Base-by-base conservation (phyloP, 129 eudicot genomes). In the Tagetes patula region DNA sequence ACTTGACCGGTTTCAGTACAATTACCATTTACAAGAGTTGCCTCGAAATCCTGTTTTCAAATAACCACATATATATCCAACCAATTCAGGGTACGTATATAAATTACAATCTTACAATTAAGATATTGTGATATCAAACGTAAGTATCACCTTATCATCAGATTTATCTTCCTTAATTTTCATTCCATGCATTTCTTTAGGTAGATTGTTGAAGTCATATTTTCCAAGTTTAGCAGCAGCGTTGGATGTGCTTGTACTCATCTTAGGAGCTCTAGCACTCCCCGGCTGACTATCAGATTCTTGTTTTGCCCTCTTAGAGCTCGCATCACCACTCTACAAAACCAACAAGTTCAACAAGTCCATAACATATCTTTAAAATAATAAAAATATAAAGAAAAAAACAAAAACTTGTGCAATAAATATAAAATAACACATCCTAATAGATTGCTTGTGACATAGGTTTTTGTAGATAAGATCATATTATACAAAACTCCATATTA, bases 1-100 rank as follows among this genome's bases (percentile, higher is more conserved):
- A 87, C 82, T 82, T 94, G 93, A 56, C 99, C 96, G 1, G 94
- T 75, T 76, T 94, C 99, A n/a, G 99, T 90, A 65, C 94, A 89
- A 63, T 78, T 82, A 49, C 97, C 97, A 68, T 81, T 86, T 45
- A 94, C 89, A 75, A 90, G 88, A 66, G 88, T 76, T 14, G 97
- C 91, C 70, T 94, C 97, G 75, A 84, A 67, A 78, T 93, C 98
- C 96, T 89, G 85, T 64, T 72, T 61, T 64, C 27, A 82, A 61
- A 54, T 36, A 69, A 71, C 36, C 54, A 70, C 0, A 48, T 67
- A 48, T 72, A 47, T 43, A 75, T 45, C 61, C 52, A 3, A 70
- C 27, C n/a, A 32, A 8, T 61, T 69, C 48, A 56, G 4, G 53
- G 14, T 45, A 34, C 3, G 5, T 13, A 61, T 0, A n/a, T 20